Evolutionary conservation across 352 stramenopile species (phyloP), one percentile per base, ranked within the genome.

Genomic region (Pythium volutum): DNA sequence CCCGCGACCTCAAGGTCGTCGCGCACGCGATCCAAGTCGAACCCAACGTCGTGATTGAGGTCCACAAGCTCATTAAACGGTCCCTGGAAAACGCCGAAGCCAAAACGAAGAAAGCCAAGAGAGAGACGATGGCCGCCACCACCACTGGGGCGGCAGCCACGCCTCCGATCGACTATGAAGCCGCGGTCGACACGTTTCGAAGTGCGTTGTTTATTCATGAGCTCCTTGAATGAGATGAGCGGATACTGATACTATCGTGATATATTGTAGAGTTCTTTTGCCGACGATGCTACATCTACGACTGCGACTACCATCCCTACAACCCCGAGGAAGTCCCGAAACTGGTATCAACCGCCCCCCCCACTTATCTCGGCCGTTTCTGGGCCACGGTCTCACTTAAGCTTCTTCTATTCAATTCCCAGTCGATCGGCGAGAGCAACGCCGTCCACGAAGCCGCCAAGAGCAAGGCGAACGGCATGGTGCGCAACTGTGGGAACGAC

Each of bases 251-350:
- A 48, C n/a, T 14, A n/a, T 12, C 20, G 14, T 6, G 42, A 14
- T 8, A 14, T 8, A 4, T 48, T 34, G 15, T 54, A 91, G 80
- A 76, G 47, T 70, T 94, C 29, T 91, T 93, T 34, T 94, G 85
- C 60, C 74, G 83, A 26, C 69, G 78, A n/a, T 94, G 85, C 63
- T 91, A 86, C 62, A 74, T 87, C 14, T 94, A 94, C 52, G 85
- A 94, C 64, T 94, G 85, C 48, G 79, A 94, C 57, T 91, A 93
- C 55, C 85, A 94, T 54, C 81, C 79, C 4, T 55, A 59, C 41
- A 52, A 65, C 42, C 88, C 76, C 26, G 25, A 70, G 5, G 78
- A 84, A 27, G 64, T 78, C 1, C 75, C 81, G 0, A 81, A 84
- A 58, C 72, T 93, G 52, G 82, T 88, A 54, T 62, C 22, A 8